Conservation (phyloP, 1,284 basidiomycete species). For the Sphagnurus paluster region DNA sequence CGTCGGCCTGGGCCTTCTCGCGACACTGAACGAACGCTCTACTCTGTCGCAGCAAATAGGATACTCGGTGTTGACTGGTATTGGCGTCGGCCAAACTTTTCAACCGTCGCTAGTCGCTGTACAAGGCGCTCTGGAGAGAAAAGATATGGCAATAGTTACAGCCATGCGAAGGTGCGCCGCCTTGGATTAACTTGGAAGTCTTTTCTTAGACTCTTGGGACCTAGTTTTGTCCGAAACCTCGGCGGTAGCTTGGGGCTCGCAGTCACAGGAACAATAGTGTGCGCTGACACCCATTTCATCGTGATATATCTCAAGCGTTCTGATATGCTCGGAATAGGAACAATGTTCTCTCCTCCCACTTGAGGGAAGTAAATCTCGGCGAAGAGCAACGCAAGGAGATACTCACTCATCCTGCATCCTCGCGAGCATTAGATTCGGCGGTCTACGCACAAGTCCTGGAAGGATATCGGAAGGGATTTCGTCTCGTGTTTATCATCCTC, state of each 20-base stretch:
- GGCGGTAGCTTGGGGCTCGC: slow-evolving; percentile 24
- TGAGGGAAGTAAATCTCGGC: slow-evolving; percentile 12
- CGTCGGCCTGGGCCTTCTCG: slow-evolving; percentile 20
- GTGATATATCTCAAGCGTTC: not conserved
- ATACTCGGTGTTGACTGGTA: slow-evolving; percentile 21
- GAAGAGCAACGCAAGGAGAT: slow-evolving; percentile 11
- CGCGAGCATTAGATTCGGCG: slow-evolving; percentile 8
- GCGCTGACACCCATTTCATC: not conserved
- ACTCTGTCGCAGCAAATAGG: slow-evolving; percentile 20
- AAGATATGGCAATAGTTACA: slow-evolving; percentile 25
- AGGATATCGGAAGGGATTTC: slow-evolving; percentile 22
- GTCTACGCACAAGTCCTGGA: slow-evolving; percentile 14
- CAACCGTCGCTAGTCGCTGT: slow-evolving; percentile 23
- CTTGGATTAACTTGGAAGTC: not conserved
- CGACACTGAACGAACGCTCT: slow-evolving; percentile 18
- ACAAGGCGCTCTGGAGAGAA: slow-evolving; percentile 22
- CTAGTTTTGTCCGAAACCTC: slow-evolving; percentile 23
- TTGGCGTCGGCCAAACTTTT: slow-evolving; percentile 25
- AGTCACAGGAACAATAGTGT: slow-evolving; percentile 23
- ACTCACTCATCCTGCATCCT: slow-evolving; percentile 17
- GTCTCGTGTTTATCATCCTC: slow-evolving; percentile 21
- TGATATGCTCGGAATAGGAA: slow-evolving; percentile 8
- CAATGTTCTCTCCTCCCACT: slow-evolving; percentile 11
- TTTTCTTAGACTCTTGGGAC: not conserved
- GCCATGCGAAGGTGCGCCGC: slow-evolving; percentile 19